Percentiles rank a stretch among this genome's conserved stretches.
Conservation (phyloP, 2,329 filamentous ascomycete species). For the Diaporthe ilicicola region DNA sequence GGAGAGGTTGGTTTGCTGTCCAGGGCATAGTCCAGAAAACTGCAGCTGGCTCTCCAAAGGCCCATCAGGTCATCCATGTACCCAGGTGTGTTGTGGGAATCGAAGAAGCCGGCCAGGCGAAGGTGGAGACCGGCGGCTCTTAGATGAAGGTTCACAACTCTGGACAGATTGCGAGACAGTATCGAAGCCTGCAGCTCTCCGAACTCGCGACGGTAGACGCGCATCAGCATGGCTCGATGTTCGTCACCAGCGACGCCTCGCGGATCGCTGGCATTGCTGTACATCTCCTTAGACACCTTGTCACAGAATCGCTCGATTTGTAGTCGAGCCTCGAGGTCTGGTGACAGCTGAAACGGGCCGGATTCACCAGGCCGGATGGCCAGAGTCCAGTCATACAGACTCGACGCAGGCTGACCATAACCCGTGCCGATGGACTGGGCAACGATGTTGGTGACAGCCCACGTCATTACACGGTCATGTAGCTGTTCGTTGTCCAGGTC, state of each 20-base stretch:
- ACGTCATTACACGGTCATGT: slow-evolving; percentile 80
- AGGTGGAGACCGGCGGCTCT: slow-evolving; percentile 79
- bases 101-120: slow-evolving; percentile 82
- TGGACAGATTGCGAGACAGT: slow-evolving; percentile 65
- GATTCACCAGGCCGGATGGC: slow-evolving; percentile 68
- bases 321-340: slow-evolving; percentile 72
- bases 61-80: slow-evolving; percentile 80
- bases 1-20: slow-evolving; percentile 56
- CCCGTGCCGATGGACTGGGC: slow-evolving; percentile 84
- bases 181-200: slow-evolving; percentile 70
- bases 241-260: slow-evolving; percentile 74
- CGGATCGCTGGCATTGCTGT: slow-evolving; percentile 78
- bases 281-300: slow-evolving; percentile 81
- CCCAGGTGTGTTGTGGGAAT: slow-evolving; percentile 74
- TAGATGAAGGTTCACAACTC: slow-evolving; percentile 71
- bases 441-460: slow-evolving; percentile 87
- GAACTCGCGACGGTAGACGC: slow-evolving; percentile 72
- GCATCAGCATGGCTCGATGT: slow-evolving; percentile 71
- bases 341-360: slow-evolving; percentile 65
- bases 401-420: slow-evolving; percentile 83
- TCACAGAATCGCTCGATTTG: slow-evolving; percentile 80
- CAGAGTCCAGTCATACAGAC: slow-evolving; percentile 78
- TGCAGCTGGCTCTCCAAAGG: slow-evolving; percentile 75
- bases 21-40: slow-evolving; percentile 73
- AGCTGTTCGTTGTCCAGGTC: slow-evolving; percentile 82